Percentiles rank a stretch among this genome's conserved stretches.
These are phyloP conservation scores for Sanguinoderma infundibulare DNA, from an alignment of 1,284 basidiomycete species.

Conservation along the genomic window DNA sequence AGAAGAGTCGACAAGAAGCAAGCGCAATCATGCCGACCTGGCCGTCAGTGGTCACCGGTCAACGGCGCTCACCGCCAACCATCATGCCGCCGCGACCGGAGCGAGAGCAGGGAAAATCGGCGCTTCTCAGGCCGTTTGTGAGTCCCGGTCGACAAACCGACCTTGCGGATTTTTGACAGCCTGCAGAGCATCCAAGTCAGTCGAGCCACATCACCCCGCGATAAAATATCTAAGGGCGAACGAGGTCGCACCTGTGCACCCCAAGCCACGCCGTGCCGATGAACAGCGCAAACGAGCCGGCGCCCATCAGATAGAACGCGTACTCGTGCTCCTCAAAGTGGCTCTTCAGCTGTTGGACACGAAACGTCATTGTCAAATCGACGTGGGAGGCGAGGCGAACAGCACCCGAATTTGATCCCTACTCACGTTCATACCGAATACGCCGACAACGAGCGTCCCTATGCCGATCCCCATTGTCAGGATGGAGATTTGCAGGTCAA, in stretches of 20 bases:
- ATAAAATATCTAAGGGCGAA: conserved; percentile 4
- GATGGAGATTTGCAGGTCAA: conserved; percentile 96
- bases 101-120: conserved; percentile 26
- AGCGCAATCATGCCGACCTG: neutral
- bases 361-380: conserved; percentile 20
- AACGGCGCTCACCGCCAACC: conserved; percentile 29
- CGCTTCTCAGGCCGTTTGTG: conserved; percentile 21
- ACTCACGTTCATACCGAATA: conserved; percentile 96
- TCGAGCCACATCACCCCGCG: conserved; percentile 1
- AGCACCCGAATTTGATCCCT: conserved; percentile 18
- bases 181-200: conserved; percentile 30
- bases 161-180: conserved; percentile 48
- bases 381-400: conserved; percentile 10
- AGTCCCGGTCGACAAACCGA: conserved; percentile 31
- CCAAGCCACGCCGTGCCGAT: conserved; percentile 62
- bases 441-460: conserved; percentile 90
- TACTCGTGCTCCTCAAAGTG: conserved; percentile 71
- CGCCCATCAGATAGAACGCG: conserved; percentile 71
- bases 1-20: neutral
- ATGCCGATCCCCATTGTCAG: conserved; percentile 90
- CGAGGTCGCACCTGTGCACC: conserved; percentile 55
- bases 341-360: conserved; percentile 58
- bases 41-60: no score
- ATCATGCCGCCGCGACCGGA: conserved; percentile 25
- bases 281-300: conserved; percentile 55